phyloP scores from a whole-genome alignment of 2,329 filamentous ascomycete genomes.

The Pseudopithomyces chartarum region DNA sequence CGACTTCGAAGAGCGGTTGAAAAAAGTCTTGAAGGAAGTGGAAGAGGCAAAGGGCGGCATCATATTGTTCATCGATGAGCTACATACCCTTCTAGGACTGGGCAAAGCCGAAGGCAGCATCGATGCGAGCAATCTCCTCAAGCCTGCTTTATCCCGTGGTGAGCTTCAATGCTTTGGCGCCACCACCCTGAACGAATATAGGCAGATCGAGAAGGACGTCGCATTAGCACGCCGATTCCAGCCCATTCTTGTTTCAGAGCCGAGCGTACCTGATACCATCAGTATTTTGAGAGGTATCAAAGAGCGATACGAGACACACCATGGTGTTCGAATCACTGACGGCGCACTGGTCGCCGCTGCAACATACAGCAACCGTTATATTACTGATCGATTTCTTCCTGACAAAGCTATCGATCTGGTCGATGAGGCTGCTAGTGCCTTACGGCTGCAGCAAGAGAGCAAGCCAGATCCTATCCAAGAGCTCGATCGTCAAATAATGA shows the following conservation, averaged over 20 bases:
- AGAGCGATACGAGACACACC: slow-evolving; percentile 95
- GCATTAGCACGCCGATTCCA: slow-evolving; percentile 92
- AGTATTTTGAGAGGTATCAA: slow-evolving; percentile 96
- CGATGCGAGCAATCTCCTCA: slow-evolving; percentile 92
- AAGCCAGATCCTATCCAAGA: slow-evolving; percentile 94
- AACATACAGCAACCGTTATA: slow-evolving; percentile 91
- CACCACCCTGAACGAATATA: slow-evolving; percentile 90
- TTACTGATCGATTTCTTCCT: slow-evolving; percentile 92
- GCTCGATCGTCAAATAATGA: slow-evolving; percentile 94
- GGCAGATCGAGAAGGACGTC: slow-evolving; percentile 93
- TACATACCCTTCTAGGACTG: slow-evolving; percentile 88
- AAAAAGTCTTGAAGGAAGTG: slow-evolving; percentile 88
- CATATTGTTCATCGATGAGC: slow-evolving; percentile 93
- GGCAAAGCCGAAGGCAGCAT: slow-evolving; percentile 97
- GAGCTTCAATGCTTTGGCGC: slow-evolving; percentile 95
- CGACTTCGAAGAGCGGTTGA: slow-evolving; percentile 93
- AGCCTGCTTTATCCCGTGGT: slow-evolving; percentile 89
- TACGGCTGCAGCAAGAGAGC: slow-evolving; percentile 92
- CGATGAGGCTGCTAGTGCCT: slow-evolving; percentile 89
- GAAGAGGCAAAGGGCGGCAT: slow-evolving; percentile 86
- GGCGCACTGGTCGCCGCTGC: slow-evolving; percentile 89
- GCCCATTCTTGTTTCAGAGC: slow-evolving; percentile 91
- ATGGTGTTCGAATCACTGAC: slow-evolving; percentile 93
- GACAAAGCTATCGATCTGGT: slow-evolving; percentile 98
- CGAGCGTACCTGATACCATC: slow-evolving; percentile 88